Percentiles rank a stretch among this genome's conserved stretches.
phyloP scores from a whole-genome alignment of 768 basidiomycete species.

The Lentinula sp. region DNA sequence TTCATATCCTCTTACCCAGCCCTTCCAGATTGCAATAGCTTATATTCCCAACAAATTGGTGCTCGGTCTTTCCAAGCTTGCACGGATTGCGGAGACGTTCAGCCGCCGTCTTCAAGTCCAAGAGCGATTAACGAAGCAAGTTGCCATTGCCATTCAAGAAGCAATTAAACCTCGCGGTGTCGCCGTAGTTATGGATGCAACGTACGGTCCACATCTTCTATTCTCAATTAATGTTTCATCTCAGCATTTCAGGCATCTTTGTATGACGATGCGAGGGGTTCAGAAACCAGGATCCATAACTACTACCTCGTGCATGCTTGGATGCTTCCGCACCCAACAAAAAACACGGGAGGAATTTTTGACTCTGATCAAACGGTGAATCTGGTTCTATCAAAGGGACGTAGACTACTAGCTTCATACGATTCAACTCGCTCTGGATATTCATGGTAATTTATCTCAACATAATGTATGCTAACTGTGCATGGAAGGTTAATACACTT shows the following conservation, averaged over 20 bases:
- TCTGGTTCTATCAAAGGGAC: slow-evolving; percentile 5
- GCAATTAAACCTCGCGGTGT: slow-evolving; percentile 97
- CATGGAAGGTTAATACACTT: neutral
- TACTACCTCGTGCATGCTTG: slow-evolving; percentile 96
- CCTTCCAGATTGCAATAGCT: slow-evolving; percentile 83
- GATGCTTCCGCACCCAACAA: slow-evolving; percentile 97
- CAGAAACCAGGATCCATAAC: slow-evolving; percentile 97
- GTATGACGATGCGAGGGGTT: slow-evolving; percentile 99
- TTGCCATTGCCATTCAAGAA: slow-evolving; percentile 96
- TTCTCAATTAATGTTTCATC: slow-evolving; percentile 8
- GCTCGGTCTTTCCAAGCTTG: slow-evolving; percentile 92
- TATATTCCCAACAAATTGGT: slow-evolving; percentile 97
- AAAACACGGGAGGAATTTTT: slow-evolving; percentile 98
- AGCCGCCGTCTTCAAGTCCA: slow-evolving; percentile 94
- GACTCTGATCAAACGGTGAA: slow-evolving; percentile 63
- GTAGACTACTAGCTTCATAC: slow-evolving; percentile 10
- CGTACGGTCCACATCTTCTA: slow-evolving; percentile 46
- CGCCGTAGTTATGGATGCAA: slow-evolving; percentile 98
- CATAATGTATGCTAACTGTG: slow-evolving; percentile 8
- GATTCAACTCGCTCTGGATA: slow-evolving; percentile 44
- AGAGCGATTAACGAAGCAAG: slow-evolving; percentile 95
- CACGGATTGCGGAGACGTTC: slow-evolving; percentile 96
- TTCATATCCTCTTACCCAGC: neutral
- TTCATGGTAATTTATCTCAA: slow-evolving; percentile 7
- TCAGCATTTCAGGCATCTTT: slow-evolving; percentile 66